Conservation (phyloP, 78 protist genomes). For the Planoprotostelium fungivorum region DNA sequence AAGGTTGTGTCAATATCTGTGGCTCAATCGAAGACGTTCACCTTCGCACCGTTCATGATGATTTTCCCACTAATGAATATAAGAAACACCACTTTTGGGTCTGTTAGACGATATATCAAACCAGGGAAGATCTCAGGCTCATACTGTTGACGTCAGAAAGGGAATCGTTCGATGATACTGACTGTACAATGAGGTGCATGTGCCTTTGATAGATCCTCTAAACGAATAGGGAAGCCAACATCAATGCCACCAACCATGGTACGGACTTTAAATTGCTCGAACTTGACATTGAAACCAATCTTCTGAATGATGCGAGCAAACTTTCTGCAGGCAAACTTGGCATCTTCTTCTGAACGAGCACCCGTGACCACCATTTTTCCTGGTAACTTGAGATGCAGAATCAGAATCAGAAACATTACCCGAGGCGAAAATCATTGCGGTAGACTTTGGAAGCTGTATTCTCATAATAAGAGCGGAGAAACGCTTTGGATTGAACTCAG, state of each 20-base stretch:
- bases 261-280: conserved; percentile 79
- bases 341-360: conserved; percentile 86
- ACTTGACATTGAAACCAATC: conserved; percentile 39
- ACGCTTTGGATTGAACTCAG: conserved; percentile 98
- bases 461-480: conserved; percentile 97
- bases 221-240: conserved; percentile 87
- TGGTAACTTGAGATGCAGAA: conserved; percentile 12
- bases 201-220: conserved; percentile 71
- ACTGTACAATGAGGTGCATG: conserved; percentile 43
- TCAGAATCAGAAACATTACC: background rate
- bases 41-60: conserved; percentile 88
- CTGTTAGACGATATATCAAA: conserved; percentile 68
- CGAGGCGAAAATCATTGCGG: conserved; percentile 69
- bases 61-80: conserved; percentile 89
- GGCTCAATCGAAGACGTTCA: background rate
- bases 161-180: too few species aligned
- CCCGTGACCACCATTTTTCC: conserved; percentile 93
- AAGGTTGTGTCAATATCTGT: too few species aligned
- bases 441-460: conserved; percentile 93
- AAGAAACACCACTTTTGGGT: conserved; percentile 76
- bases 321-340: conserved; percentile 86
- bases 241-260: conserved; percentile 93
- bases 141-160: conserved; percentile 31
- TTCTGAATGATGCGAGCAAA: conserved; percentile 92
- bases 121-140: conserved; percentile 95